Evolutionary conservation across 495 filamentous ascomycete genomes (phyloP), one percentile per base, ranked within the genome.

Genomic region (Polyplosphaeria fusca): DNA sequence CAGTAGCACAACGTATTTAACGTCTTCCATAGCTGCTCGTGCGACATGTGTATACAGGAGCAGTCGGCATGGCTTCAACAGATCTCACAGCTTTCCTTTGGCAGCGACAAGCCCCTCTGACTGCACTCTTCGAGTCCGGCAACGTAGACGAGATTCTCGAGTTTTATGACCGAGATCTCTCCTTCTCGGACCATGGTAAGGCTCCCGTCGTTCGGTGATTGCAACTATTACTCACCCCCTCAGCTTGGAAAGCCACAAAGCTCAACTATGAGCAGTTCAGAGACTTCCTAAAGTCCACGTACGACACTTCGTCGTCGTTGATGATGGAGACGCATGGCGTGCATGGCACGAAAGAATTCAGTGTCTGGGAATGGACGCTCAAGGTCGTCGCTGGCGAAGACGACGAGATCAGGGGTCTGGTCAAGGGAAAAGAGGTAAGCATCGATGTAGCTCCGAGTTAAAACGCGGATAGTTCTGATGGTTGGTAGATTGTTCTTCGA

Each of bases 1-100:
- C 73, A 75, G 55, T 55, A 30, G 19, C 52, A 25, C 14, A 43
- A 27, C 2, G 69, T 72, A 11, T 35, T 42, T 50, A 74, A 75
- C 4, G 67, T 69, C 39, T 55, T 61, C 26, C 63, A 68, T 0
- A 74, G 55, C 42, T 4, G 45, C 14, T 19, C 5, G 54, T 7
- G 72, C 70, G 70, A 67, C 73, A 28, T 40, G n/a, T n/a, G n/a
- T n/a, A n/a, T n/a, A n/a, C n/a, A n/a, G n/a, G n/a, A n/a, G n/a
- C n/a, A n/a, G n/a, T n/a, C n/a, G n/a, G n/a, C n/a, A n/a, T n/a
- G n/a, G n/a, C n/a, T n/a, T 28, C 24, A 4, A 47, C 24, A 13
- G 4, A 20, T 4, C 18, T 24, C 14, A 24, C 44, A 13, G 23
- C 11, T 14, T 46, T 55, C 20, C 41, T 55, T 3, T 20, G 3